Percentiles rank a stretch among this genome's conserved stretches.
Conservation (phyloP, 177 flowering plant species). For the Vitis hybrid region DNA sequence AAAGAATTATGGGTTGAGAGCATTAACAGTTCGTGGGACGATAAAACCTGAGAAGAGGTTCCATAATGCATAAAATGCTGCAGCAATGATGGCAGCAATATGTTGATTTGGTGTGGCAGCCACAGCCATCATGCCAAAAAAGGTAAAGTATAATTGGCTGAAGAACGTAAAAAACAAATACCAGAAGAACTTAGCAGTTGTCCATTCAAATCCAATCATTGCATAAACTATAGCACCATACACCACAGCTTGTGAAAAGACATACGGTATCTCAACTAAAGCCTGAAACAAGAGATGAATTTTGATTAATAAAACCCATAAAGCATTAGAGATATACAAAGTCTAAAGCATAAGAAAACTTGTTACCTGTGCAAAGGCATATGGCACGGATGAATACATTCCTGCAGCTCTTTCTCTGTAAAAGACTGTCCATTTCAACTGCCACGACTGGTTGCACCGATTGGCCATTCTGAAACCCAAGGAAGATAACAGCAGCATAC, state of each 20-base stretch:
- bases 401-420: too few relatives aligned
- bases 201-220: too few relatives aligned
- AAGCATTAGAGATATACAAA: not conserved
- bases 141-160: conserved; percentile 11
- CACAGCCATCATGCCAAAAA: conserved; percentile 34
- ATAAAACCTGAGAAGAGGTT: conserved; percentile 32
- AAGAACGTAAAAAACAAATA: too few relatives aligned
- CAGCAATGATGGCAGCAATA: conserved; percentile 21
- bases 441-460: too few relatives aligned
- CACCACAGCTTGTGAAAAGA: too few relatives aligned
- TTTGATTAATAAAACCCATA: too few relatives aligned
- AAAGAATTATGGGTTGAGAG: not conserved
- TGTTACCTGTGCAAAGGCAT: conserved; percentile 35
- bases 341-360: not conserved
- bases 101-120: conserved; percentile 23
- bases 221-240: too few relatives aligned
- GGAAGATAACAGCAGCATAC: conserved; percentile 34
- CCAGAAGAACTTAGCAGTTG: too few relatives aligned
- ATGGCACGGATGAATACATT: not conserved
- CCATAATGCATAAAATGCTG: conserved; percentile 22
- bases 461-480: conserved; percentile 14
- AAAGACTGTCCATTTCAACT: too few relatives aligned
- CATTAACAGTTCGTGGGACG: conserved; percentile 23
- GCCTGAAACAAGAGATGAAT: too few relatives aligned
- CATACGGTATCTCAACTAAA: too few relatives aligned